Conservation (phyloP, 345 rosid genomes). For the Lenwebbia sp. region DNA sequence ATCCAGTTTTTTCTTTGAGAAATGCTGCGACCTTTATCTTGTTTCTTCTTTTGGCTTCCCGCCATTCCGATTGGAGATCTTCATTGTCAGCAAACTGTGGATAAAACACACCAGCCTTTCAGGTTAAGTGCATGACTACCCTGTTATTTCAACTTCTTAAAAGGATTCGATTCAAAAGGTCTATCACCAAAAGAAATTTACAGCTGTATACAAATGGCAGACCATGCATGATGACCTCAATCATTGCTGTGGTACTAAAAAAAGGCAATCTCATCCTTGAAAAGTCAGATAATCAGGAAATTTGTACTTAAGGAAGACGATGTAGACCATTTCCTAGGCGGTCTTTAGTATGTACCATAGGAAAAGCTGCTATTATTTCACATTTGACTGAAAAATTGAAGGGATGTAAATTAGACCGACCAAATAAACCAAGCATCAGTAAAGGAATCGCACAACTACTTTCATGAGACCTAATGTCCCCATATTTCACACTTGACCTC, state of each 20-base stretch:
- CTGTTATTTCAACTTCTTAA: background rate
- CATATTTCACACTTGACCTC: background rate
- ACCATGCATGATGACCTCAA: background rate
- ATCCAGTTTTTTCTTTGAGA: slow-evolving; percentile 45
- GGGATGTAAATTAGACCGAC: background rate
- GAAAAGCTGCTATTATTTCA: background rate
- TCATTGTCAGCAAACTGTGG: slow-evolving; percentile 41
- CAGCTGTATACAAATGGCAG: background rate
- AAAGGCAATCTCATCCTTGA: background rate
- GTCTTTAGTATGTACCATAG: background rate
- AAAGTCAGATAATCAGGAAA: background rate
- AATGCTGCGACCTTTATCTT: slow-evolving; percentile 49
- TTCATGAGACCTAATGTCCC: background rate
- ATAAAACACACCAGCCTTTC: background rate
- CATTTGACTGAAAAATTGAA: background rate
- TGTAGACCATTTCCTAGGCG: background rate
- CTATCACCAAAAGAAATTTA: background rate
- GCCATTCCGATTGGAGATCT: slow-evolving; percentile 48
- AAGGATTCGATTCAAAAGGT: background rate
- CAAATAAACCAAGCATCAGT: background rate
- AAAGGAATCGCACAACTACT: background rate
- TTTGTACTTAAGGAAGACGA: background rate
- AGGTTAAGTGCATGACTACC: background rate
- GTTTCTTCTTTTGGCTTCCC: slow-evolving; percentile 44
- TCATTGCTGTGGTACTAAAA: background rate